A percentile compares a stretch with the other conserved stretches of the same genome.
Evolutionary conservation across 192 early-diverging fungal species (phyloP).

Genomic region (Podila verticillata): DNA sequence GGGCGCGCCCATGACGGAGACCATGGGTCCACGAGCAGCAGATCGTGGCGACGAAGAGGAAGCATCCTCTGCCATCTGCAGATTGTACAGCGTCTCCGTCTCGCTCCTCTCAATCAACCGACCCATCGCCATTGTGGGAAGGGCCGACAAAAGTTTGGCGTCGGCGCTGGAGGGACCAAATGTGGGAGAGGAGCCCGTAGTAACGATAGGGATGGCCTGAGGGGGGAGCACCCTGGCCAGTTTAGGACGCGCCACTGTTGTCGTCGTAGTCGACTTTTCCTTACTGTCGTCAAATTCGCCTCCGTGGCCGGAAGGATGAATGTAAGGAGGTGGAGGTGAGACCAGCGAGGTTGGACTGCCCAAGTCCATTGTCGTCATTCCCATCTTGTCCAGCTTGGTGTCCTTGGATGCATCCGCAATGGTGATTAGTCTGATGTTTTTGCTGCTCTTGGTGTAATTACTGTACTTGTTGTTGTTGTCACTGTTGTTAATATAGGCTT

Average conservation of each 20-base stretch:
- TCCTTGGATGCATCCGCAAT: background rate
- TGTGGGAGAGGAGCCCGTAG: background rate
- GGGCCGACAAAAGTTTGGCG: background rate
- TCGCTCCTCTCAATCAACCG: slow-evolving; percentile 6
- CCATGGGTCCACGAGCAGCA: too few relatives aligned
- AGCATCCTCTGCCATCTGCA: background rate
- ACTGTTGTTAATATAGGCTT: slow-evolving; percentile 9
- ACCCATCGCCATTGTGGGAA: background rate
- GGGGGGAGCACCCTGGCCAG: slow-evolving; percentile 28
- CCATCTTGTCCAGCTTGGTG: slow-evolving; percentile 8
- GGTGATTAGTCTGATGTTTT: slow-evolving; percentile 25
- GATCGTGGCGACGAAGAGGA: too few relatives aligned
- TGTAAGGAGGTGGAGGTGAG: slow-evolving; percentile 49
- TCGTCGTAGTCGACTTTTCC: slow-evolving; percentile 1
- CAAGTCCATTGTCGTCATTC: slow-evolving; percentile 4
- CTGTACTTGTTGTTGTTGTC: slow-evolving; percentile 16
- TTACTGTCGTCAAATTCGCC: background rate
- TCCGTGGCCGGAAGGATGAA: slow-evolving; percentile 14
- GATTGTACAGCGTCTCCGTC: slow-evolving; percentile 5
- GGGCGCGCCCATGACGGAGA: too few relatives aligned
- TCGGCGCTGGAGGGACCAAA: background rate
- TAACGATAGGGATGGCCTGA: slow-evolving; percentile 21
- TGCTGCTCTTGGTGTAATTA: slow-evolving; percentile 40
- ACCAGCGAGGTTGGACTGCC: slow-evolving; percentile 25
- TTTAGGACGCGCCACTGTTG: slow-evolving; percentile 21